phyloP scores from a whole-genome alignment of 2,329 filamentous ascomycete genomes.

The Venturia oleaginea region DNA sequence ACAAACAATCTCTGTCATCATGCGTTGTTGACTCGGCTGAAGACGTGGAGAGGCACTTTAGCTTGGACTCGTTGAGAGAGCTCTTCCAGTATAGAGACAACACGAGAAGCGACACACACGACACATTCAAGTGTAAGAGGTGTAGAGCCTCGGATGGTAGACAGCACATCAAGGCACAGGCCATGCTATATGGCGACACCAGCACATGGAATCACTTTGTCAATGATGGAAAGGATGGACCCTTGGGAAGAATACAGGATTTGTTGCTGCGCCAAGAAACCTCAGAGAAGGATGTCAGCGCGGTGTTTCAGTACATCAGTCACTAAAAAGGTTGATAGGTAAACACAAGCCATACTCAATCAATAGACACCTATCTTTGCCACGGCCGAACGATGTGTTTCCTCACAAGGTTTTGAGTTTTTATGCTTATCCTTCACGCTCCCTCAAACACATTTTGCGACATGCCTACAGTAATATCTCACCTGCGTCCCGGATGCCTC shows the following conservation, averaged over 20 bases:
- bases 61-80: slow-evolving; percentile 79
- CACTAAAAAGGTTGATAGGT: slow-evolving; percentile 44
- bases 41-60: slow-evolving; percentile 95
- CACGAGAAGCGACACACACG: slow-evolving; percentile 89
- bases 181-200: slow-evolving; percentile 94
- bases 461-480: not conserved
- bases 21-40: slow-evolving; percentile 95
- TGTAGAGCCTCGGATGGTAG: slow-evolving; percentile 73
- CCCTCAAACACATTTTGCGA: not conserved
- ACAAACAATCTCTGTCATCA: slow-evolving; percentile 93
- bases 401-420: not conserved
- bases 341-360: not conserved
- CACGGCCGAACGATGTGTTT: not conserved
- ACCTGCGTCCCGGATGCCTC: not conserved
- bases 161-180: slow-evolving; percentile 82
- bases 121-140: slow-evolving; percentile 96
- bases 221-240: slow-evolving; percentile 59
- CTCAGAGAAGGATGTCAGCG: slow-evolving; percentile 70
- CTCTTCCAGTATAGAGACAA: slow-evolving; percentile 84
- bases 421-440: not conserved
- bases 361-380: not conserved
- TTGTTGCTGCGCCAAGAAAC: slow-evolving; percentile 80
- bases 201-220: slow-evolving; percentile 99
- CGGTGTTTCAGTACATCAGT: slow-evolving; percentile 98
- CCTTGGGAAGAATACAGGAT: slow-evolving; percentile 78